Evolutionary conservation across 495 filamentous ascomycete species (phyloP).

Genomic region (Echria macrotheca): DNA sequence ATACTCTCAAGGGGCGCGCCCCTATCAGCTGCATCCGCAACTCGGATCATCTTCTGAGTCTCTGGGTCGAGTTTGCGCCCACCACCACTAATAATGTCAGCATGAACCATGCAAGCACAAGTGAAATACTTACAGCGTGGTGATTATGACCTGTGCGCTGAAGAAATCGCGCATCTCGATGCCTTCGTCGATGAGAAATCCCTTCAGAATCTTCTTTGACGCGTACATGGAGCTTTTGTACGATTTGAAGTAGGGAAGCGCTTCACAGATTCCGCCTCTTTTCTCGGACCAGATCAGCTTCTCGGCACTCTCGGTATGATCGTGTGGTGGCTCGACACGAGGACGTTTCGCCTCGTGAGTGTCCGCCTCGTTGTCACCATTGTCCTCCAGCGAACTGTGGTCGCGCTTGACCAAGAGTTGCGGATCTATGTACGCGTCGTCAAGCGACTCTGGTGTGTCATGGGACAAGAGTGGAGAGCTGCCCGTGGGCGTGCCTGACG

Average conservation of each 20-base stretch:
- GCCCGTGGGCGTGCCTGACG: too few species aligned
- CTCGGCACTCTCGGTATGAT: too few species aligned
- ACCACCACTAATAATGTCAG: conserved; percentile 40
- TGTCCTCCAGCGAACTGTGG: too few species aligned
- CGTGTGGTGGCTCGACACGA: too few species aligned
- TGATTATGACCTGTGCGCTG: conserved; percentile 60
- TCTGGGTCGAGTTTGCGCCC: conserved; percentile 32
- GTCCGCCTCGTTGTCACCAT: too few species aligned
- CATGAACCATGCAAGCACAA: not conserved
- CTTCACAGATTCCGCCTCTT: conserved; percentile 61
- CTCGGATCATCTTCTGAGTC: not conserved
- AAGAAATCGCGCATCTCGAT: conserved; percentile 53
- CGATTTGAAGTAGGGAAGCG: conserved; percentile 58
- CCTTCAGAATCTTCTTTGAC: conserved; percentile 40
- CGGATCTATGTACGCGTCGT: too few species aligned
- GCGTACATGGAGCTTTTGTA: conserved; percentile 59
- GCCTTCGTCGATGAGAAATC: conserved; percentile 59
- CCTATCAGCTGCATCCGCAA: not conserved
- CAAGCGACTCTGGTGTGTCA: too few species aligned
- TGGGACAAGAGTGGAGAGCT: too few species aligned
- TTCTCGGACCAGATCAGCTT: conserved; percentile 53
- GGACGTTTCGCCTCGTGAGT: too few species aligned
- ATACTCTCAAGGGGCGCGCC: conserved; percentile 31
- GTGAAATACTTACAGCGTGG: conserved; percentile 50
- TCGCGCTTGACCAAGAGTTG: too few species aligned